phyloP scores from a whole-genome alignment of 352 stramenopile species.

The Phytopythium litorale region DNA sequence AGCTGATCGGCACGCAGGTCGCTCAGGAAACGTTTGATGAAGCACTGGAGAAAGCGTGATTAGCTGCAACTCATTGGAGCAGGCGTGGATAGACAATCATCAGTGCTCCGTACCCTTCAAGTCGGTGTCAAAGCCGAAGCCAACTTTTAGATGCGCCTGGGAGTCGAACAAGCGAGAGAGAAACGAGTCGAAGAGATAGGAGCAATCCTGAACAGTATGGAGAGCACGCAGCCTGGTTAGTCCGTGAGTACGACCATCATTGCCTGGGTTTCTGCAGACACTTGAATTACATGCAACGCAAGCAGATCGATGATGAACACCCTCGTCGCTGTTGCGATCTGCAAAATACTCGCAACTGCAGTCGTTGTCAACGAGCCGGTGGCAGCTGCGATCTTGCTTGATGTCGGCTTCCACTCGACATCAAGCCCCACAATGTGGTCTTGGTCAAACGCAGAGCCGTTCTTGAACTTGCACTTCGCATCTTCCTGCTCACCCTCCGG shows the following conservation, averaged over 20 bases:
- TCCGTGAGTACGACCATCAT: not conserved
- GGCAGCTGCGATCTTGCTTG: constrained; percentile 26
- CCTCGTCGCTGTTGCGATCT: constrained; percentile 41
- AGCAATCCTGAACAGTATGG: constrained; percentile 26
- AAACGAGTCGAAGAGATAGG: constrained; percentile 46
- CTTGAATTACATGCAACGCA: constrained; percentile 37
- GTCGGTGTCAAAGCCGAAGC: constrained; percentile 71
- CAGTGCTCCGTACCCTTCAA: constrained; percentile 42
- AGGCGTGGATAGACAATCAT: not conserved
- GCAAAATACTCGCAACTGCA: constrained; percentile 55
- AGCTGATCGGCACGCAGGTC: constrained; percentile 25
- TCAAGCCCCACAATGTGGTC: constrained; percentile 46
- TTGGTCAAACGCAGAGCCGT: not conserved
- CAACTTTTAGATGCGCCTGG: constrained; percentile 39
- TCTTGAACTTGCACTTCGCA: too few relatives aligned
- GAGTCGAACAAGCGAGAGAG: constrained; percentile 34
- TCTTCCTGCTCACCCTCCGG: not conserved
- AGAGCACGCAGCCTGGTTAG: not conserved
- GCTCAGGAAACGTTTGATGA: constrained; percentile 68
- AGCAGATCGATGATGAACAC: constrained; percentile 66
- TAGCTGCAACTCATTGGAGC: not conserved
- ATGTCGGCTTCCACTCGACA: constrained; percentile 70
- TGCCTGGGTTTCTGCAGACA: not conserved
- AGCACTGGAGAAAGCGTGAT: constrained; percentile 29
- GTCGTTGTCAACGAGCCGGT: constrained; percentile 18